Evolutionary conservation across 164 flowering plant species (phyloP).

Genomic region (Vitis rotundifolia): DNA sequence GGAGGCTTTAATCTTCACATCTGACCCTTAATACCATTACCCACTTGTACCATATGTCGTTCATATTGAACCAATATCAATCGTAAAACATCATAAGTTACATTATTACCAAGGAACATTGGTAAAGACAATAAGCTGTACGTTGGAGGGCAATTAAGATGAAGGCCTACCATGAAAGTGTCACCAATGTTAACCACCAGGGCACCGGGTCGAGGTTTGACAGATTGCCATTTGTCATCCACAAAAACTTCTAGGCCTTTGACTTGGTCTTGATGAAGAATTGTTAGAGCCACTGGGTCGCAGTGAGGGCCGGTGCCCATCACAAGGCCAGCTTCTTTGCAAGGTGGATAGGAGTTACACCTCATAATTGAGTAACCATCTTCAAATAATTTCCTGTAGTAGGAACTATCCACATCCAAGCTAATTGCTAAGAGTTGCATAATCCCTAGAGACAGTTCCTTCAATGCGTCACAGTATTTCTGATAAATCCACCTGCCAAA

Average conservation of each 20-base stretch:
- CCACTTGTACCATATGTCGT: too few relatives aligned
- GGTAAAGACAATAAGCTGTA: neutral
- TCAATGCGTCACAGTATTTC: slow-evolving; percentile 5
- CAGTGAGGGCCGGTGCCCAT: slow-evolving; percentile 8
- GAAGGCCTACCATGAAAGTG: slow-evolving; percentile 3
- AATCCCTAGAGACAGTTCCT: neutral
- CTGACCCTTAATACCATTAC: too few relatives aligned
- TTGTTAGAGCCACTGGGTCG: slow-evolving; percentile 2
- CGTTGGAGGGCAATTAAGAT: too few relatives aligned
- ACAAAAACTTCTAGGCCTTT: slow-evolving; percentile 2
- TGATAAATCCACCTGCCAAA: slow-evolving; percentile 3
- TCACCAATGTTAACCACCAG: slow-evolving; percentile 5
- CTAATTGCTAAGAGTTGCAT: slow-evolving; percentile 3
- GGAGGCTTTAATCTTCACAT: too few relatives aligned
- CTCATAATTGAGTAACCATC: slow-evolving; percentile 4
- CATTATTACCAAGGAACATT: neutral
- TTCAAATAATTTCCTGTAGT: slow-evolving; percentile 4
- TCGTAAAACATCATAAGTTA: too few relatives aligned
- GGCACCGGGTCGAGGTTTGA: neutral
- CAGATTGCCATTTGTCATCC: neutral
- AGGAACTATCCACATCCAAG: neutral
- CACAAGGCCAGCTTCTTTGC: neutral
- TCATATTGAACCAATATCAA: too few relatives aligned
- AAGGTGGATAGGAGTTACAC: slow-evolving; percentile 4
- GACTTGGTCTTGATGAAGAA: slow-evolving; percentile 9